Conservation (phyloP, 2,329 filamentous ascomycete genomes). For the Cadophora malorum region DNA sequence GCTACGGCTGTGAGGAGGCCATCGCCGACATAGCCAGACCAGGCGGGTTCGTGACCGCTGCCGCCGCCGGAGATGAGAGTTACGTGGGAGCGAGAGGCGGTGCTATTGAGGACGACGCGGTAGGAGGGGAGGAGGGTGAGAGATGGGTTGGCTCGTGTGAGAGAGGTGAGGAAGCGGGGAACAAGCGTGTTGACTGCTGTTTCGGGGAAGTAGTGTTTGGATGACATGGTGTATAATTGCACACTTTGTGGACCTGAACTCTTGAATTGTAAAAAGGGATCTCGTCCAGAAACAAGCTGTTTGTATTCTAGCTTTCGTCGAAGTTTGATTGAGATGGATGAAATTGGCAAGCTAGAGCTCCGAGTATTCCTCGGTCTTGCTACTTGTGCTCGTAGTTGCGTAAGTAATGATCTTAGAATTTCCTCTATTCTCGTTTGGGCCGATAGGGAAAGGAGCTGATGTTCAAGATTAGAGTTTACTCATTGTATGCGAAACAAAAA, state of each 20-base stretch:
- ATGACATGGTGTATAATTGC: conserved; percentile 58
- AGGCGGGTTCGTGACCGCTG: conserved; percentile 54
- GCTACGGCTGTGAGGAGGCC: conserved; percentile 68
- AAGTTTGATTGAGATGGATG: neutral
- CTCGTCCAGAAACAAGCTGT: neutral
- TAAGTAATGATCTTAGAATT: neutral
- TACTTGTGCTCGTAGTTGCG: neutral
- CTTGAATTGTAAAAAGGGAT: no score
- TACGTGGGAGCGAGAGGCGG: conserved; percentile 44
- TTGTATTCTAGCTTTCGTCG: neutral
- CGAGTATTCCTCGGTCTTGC: neutral
- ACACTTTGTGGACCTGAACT: no score
- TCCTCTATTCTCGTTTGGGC: neutral
- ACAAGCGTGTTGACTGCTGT: conserved; percentile 55
- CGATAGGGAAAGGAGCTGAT: neutral
- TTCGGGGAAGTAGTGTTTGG: conserved; percentile 60
- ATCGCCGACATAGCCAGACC: conserved; percentile 67
- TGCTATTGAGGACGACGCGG: conserved; percentile 55
- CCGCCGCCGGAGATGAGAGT: conserved; percentile 43
- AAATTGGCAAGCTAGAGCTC: neutral
- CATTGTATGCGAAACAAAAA: neutral
- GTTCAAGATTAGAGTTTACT: neutral
- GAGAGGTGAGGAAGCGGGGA: conserved; percentile 53
- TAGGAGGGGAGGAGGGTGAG: conserved; percentile 53
- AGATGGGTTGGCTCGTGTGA: conserved; percentile 53